Evolutionary conservation across 2,329 filamentous ascomycete species (phyloP).

Genomic region (Aspergillus ibericus): DNA sequence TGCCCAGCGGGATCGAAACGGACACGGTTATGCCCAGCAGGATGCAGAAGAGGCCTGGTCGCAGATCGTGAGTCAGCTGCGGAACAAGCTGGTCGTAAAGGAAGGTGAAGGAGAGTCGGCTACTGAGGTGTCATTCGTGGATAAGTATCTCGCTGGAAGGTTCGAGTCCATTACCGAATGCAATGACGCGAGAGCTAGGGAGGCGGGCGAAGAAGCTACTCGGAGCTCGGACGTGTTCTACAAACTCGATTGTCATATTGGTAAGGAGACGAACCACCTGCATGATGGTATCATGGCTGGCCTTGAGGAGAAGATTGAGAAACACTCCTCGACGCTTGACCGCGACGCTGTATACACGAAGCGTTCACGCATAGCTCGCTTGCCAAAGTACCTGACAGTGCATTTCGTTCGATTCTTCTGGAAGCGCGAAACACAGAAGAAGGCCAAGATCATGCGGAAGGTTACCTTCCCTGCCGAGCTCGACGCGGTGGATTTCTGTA

Average conservation of each 20-base stretch:
- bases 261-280: constrained; percentile 80
- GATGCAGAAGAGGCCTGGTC: constrained; percentile 99
- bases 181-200: constrained; percentile 75
- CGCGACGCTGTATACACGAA: constrained; percentile 86
- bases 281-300: constrained; percentile 82
- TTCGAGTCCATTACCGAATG: constrained; percentile 79
- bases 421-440: constrained; percentile 93
- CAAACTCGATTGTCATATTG: constrained; percentile 96
- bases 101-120: constrained; percentile 46
- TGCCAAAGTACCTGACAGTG: constrained; percentile 93
- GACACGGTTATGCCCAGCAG: constrained; percentile 89
- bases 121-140: constrained; percentile 70
- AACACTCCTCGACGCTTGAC: constrained; percentile 74
- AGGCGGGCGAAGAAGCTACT: constrained; percentile 69
- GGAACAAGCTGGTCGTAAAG: constrained; percentile 71
- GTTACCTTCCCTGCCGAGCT: constrained; percentile 94
- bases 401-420: constrained; percentile 99
- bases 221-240: constrained; percentile 73
- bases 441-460: constrained; percentile 99
- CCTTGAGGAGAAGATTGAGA: constrained; percentile 86
- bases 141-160: constrained; percentile 83
- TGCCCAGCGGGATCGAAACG: constrained; percentile 79
- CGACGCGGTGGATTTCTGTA: constrained; percentile 92
- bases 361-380: constrained; percentile 80
- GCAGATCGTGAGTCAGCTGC: constrained; percentile 82